phyloP scores from a whole-genome alignment of 495 filamentous ascomycete genomes.

The Monascus purpureus region DNA sequence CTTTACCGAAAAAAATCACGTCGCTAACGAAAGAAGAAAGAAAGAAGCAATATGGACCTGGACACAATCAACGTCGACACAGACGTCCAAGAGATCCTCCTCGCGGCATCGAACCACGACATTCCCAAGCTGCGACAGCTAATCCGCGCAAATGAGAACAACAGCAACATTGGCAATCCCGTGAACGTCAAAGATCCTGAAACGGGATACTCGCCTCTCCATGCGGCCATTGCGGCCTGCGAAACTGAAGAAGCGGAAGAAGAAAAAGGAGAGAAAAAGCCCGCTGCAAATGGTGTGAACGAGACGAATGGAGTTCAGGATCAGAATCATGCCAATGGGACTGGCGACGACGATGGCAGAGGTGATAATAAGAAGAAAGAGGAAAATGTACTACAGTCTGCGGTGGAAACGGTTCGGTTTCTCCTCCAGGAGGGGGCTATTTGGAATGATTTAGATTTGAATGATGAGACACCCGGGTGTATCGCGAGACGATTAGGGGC shows the following conservation, averaged over 20 bases:
- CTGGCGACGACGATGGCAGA: background rate
- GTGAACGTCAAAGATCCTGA: constrained; percentile 72
- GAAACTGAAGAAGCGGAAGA: constrained; percentile 31
- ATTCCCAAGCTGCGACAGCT: constrained; percentile 56
- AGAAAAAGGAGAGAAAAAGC: constrained; percentile 6
- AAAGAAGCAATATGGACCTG: no score
- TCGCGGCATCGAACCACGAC: constrained; percentile 76
- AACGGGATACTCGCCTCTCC: constrained; percentile 76
- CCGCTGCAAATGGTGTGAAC: constrained; percentile 3
- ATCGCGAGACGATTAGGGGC: constrained; percentile 59
- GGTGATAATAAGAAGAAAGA: constrained; percentile 3
- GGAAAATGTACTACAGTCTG: constrained; percentile 33
- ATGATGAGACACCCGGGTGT: constrained; percentile 85
- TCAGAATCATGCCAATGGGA: constrained; percentile 5
- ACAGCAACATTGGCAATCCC: constrained; percentile 22
- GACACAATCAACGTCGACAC: constrained; percentile 26
- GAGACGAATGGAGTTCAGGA: constrained; percentile 14
- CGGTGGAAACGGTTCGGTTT: constrained; percentile 55
- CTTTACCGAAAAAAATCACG: no score
- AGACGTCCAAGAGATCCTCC: constrained; percentile 46
- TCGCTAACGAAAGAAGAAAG: no score
- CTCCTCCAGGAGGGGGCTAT: constrained; percentile 81
- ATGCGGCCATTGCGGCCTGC: constrained; percentile 79
- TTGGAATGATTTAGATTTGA: constrained; percentile 86
- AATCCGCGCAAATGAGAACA: constrained; percentile 39